Evolutionary conservation across 306 rosid genomes (phyloP), one percentile per base, ranked within the genome.

Genomic region (Senna tora): DNA sequence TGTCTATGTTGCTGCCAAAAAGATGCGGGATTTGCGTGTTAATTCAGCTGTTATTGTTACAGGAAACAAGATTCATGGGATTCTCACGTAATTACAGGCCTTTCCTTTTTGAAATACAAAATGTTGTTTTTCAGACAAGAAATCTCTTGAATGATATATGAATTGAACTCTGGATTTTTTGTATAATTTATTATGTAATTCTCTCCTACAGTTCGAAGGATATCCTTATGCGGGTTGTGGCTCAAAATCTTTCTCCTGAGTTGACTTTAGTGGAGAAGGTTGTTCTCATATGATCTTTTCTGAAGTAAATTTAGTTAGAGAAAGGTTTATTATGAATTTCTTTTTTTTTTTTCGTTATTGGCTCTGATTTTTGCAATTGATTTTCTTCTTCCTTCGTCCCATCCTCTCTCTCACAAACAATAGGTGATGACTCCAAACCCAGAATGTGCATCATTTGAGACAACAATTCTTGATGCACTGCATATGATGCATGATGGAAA

Each of bases 401-500:
- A 64, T 32, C 21, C 34, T 19, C 17, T 34, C 14, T 17, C 21
- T 30, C n/a, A 13, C 65, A 50, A 58, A 13, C 65, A 50, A 58
- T 66, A 94, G 97, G 92, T 94, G 54, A 94, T 94, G 99, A 91
- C 97, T 41, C 84, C 91, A 81, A 94, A 88, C 80, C 99, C 97
- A 11, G 87, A 91, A 85, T 88, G 87, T 83, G 92, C 95, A 55
- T 82, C 88, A 14, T 53, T 77, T 15, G 99, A 94, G 72, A 87
- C 96, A 54, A 84, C 99, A 67, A 86, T 94, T 76, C 94, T 91
- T 73, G 99, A 91, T 50, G 97, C 99, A 5, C 77, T 94, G 79
- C 97, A 91, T 65, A 85, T 86, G 83, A 91, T 94, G 99, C 97
- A 94, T 74, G 94, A 89, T 61, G 99, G 97, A 79, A 94, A 88